Evolutionary conservation across 1,139 yeast genomes (phyloP).

Genomic region (Pneumocystis carinii): DNA sequence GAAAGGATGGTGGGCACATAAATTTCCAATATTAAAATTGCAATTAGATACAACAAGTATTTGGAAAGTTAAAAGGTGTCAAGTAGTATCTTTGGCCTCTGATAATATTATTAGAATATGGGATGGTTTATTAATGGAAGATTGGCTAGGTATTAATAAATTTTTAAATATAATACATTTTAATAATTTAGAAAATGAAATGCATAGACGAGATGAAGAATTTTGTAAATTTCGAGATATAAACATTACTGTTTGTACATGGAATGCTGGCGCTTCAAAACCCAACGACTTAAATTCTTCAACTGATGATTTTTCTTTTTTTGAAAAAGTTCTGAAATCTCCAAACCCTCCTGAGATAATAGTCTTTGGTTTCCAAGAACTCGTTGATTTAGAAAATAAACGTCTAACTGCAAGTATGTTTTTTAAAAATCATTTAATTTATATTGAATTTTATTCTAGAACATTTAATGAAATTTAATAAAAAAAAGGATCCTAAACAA

Average conservation of each 20-base stretch:
- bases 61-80: constrained; percentile 17
- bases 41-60: constrained; percentile 15
- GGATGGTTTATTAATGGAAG: constrained; percentile 26
- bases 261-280: constrained; percentile 32
- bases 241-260: constrained; percentile 25
- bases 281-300: constrained; percentile 23
- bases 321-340: constrained; percentile 11
- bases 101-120: constrained; percentile 22
- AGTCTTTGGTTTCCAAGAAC: constrained; percentile 83
- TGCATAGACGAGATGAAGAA: constrained; percentile 21
- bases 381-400: constrained; percentile 79
- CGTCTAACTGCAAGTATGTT: constrained; percentile 44
- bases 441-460: constrained; percentile 2
- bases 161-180: neutral
- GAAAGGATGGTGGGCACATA: constrained; percentile 30
- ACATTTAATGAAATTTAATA: constrained; percentile 27
- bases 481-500: constrained; percentile 35
- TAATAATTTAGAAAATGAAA: constrained; percentile 17
- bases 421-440: neutral
- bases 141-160: constrained; percentile 23
- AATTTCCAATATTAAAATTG: constrained; percentile 19
- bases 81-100: constrained; percentile 16
- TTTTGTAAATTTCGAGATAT: constrained; percentile 21
- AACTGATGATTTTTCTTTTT: constrained; percentile 15
- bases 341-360: constrained; percentile 47